These are phyloP conservation scores for Blastocrithidia nonstop DNA, from an alignment of 208 protist species.

Conservation along the genomic window DNA sequence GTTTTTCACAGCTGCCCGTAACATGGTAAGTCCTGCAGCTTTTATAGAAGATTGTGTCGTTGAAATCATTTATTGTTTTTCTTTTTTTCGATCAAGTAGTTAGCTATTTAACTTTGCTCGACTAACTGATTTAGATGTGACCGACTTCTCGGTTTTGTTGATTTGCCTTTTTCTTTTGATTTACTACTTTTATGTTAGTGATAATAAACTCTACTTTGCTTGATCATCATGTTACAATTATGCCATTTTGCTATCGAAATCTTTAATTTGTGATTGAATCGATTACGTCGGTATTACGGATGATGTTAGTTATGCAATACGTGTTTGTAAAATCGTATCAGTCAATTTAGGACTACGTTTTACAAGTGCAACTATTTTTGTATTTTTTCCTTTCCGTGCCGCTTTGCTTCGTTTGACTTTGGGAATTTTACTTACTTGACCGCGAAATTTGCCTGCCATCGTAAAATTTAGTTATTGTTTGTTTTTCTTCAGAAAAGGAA, in stretches of 20 bases:
- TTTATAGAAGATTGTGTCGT: conserved; percentile 25
- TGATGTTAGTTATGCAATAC: conserved; percentile 45
- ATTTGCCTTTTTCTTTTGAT: conserved; percentile 17
- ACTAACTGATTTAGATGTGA: no score
- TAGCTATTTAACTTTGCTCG: no score
- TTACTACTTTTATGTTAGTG: conserved; percentile 39
- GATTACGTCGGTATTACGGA: neutral
- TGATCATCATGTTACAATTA: no score
- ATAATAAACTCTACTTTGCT: no score
- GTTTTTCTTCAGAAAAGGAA: no score
- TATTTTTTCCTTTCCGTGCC: conserved; percentile 25
- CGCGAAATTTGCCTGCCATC: conserved; percentile 74
- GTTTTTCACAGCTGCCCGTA: conserved; percentile 57
- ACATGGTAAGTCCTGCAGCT: conserved; percentile 46
- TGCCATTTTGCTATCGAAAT: no score
- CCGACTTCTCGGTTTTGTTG: conserved; percentile 14
- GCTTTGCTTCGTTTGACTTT: conserved; percentile 41
- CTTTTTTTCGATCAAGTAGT: no score
- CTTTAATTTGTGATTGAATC: no score
- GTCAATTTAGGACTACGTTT: conserved; percentile 59
- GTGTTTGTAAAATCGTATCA: conserved; percentile 25
- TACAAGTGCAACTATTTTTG: conserved; percentile 36
- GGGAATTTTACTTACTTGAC: conserved; percentile 46
- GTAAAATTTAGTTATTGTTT: no score
- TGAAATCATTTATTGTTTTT: no score